Evolutionary conservation across 345 rosid genomes (phyloP), one percentile per base, ranked within the genome.

Genomic region (Psidium guajava): DNA sequence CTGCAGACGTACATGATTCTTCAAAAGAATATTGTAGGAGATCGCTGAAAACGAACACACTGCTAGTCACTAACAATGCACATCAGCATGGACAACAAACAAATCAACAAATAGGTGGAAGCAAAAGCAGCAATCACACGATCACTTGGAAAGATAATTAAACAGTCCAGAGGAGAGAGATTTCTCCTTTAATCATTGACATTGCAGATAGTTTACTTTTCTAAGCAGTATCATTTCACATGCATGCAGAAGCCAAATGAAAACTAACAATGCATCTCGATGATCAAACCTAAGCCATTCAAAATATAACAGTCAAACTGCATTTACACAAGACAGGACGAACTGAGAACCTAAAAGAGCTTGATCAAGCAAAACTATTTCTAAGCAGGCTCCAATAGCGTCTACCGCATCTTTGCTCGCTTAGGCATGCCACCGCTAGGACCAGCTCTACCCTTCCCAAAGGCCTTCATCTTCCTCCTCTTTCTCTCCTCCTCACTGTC

Each of bases 401-500:
- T 61, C 90, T 89, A 84, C 59, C 88, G 74, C 64, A 91, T 80
- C 86, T 88, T 87, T 28, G 92, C 44, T 18, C 88, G 88, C 86
- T 89, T 93, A 22, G 86, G 89, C 57, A 91, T 85, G 84, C 90
- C 87, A 64, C 93, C 58, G 22, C 89, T 88, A 25, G 90, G 88
- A 55, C 93, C 93, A 11, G 95, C 94, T 21, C 98, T 93, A 11
- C 94, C 87, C 84, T 94, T 96, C 83, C 98, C 96, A 82, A 91
- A 90, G 24, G 98, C 91, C 89, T 95, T 97, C 91, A 92, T 91
- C 93, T 96, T 97, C 91, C 96, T 96, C 89, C 96, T 90, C 90
- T 91, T 94, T 84, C 98, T 91, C 82, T 97, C 98, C 90, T 94
- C 98, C 89, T 97, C 99, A 14, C 99, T 96, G 86, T 97, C 99